Base-by-base conservation (phyloP, 2,329 filamentous ascomycete genomes). In the Penicillium oxalicum region DNA sequence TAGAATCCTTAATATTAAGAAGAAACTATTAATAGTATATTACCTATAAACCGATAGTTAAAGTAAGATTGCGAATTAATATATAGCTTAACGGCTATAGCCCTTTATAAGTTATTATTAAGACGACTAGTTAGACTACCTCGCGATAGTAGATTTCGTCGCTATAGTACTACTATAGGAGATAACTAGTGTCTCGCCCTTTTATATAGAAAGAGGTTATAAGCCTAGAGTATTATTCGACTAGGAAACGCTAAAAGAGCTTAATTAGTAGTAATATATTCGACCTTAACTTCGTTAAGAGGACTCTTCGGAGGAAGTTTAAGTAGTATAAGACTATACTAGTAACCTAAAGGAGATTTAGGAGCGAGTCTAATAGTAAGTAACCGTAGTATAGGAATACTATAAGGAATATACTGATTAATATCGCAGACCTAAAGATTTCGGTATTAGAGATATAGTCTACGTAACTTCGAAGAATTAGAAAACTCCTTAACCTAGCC, bases 91-190 rank as follows among this genome's bases (percentile, higher is more conserved):
- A 7, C 33, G 40, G 1, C 9, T 41, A 28, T 29, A 28, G 6
- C 26, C n/a, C 1, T 29, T 32, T 9, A 28, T 42, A 28, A 4
- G 37, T 52, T 2, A 51, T 37, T 57, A 50, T 36, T 42, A 51
- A 13, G 47, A 55, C 11, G 29, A 57, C 11, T 57, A 48, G 53
- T 39, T n/a, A 9, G 27, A 49, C 2, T 49, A 24, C 25, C 25
- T 52, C 9, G 26, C 25, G 4, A 35, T 49, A 26, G 26, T 35
- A 3, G 36, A 48, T 8, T 48, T 48, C 11, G 24, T 36, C 0
- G 34, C 13, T 1, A 12, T 18, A 7, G 8, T 18, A 1, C 12
- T 45, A 26, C 44, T 9, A 2, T 25, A 45, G 2, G 28, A 39
- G 4, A 32, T 9, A 4, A 45, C 26, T 25, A 18, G 28, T 8